Conservation (phyloP, 169 alveolate species). For the Amoebophrya sp. region DNA sequence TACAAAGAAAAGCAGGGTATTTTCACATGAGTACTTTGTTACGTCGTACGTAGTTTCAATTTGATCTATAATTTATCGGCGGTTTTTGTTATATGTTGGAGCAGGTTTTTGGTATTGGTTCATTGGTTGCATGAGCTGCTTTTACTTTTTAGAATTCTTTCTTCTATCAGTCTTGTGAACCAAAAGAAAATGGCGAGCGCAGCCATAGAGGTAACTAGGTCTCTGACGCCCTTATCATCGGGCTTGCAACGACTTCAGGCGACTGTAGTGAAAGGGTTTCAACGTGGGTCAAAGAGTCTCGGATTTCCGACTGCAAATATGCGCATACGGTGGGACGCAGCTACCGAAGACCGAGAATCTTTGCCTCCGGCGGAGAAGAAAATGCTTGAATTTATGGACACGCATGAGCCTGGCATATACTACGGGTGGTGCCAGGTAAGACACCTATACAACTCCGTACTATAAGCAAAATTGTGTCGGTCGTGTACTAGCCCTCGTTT, state of each 20-base stretch:
- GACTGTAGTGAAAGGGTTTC: neutral
- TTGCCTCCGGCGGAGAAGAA: neutral
- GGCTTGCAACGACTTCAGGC: neutral
- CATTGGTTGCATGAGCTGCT: too few species aligned
- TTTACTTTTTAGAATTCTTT: too few species aligned
- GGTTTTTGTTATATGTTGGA: too few species aligned
- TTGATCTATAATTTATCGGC: too few species aligned
- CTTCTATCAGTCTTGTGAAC: too few species aligned
- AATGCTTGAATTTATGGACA: neutral
- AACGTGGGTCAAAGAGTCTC: neutral
- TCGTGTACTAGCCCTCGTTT: too few species aligned
- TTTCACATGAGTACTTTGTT: too few species aligned
- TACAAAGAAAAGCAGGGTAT: too few species aligned
- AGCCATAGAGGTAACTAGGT: neutral
- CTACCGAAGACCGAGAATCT: neutral
- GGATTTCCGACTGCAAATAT: neutral
- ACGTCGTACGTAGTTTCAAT: too few species aligned
- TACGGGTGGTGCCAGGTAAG: slow-evolving; percentile 6
- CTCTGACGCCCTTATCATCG: neutral
- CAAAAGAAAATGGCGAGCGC: neutral
- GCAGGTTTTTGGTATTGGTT: too few species aligned
- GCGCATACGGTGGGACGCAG: neutral
- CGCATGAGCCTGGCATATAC: neutral
- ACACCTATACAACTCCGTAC: neutral
- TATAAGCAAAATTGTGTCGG: too few species aligned